phyloP scores from a whole-genome alignment of 345 rosid species.

The Angophora floribunda region DNA sequence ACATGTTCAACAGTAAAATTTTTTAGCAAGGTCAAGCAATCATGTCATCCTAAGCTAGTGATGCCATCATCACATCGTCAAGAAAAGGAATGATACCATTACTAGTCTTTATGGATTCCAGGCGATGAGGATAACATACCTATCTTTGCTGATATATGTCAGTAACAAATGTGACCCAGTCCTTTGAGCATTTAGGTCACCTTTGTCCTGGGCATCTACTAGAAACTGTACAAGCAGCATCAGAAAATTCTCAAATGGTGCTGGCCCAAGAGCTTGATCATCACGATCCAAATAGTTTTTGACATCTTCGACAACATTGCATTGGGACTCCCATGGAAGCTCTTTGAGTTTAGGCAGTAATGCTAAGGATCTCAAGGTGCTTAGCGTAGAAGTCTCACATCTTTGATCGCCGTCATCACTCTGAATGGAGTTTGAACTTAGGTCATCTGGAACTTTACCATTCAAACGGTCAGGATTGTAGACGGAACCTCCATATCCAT shows the following conservation, averaged over 20 bases:
- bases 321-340: constrained; percentile 51
- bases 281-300: constrained; percentile 20
- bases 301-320: constrained; percentile 40
- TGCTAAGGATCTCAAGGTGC: constrained; percentile 12
- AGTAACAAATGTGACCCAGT: constrained; percentile 41
- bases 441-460: constrained; percentile 18
- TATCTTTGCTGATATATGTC: constrained; percentile 26
- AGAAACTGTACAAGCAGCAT: constrained; percentile 38
- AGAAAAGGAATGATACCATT: not conserved
- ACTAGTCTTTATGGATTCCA: not conserved
- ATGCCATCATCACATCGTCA: not conserved
- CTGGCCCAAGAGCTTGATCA: constrained; percentile 18
- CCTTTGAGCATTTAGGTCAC: constrained; percentile 35
- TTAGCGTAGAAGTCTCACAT: not conserved
- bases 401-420: constrained; percentile 5
- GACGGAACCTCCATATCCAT: constrained; percentile 42
- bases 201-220: constrained; percentile 32
- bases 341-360: constrained; percentile 20
- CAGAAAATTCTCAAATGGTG: constrained; percentile 37
- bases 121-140: constrained; percentile 14
- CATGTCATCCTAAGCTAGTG: not conserved
- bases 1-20: not conserved
- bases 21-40: not conserved
- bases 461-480: constrained; percentile 21
- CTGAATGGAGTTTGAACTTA: constrained; percentile 23